Conservation (phyloP, 495 filamentous ascomycete genomes). For the Neurospora sp. region DNA sequence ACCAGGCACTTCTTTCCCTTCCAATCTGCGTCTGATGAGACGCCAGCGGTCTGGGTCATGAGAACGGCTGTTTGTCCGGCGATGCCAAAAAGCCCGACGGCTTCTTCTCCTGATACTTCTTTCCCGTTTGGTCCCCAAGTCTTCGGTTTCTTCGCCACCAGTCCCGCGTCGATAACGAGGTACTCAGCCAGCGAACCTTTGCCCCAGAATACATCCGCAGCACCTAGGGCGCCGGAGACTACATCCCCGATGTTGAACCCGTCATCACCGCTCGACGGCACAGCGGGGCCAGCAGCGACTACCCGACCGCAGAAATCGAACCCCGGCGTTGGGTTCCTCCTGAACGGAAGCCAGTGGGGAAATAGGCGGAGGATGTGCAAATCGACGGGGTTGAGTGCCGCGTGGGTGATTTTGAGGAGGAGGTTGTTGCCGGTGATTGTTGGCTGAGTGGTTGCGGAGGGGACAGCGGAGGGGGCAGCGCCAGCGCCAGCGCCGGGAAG, state of each 20-base stretch:
- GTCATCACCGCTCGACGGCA: too few species aligned
- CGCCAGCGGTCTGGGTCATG: slow-evolving; percentile 10
- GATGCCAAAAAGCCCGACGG: slow-evolving; percentile 26
- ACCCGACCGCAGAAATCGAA: slow-evolving; percentile 35
- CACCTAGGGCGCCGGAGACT: slow-evolving; percentile 7
- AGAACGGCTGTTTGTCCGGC: slow-evolving; percentile 25
- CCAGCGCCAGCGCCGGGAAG: neutral
- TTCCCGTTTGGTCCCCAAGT: too few species aligned
- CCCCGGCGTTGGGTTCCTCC: slow-evolving; percentile 22
- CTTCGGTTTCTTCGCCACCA: too few species aligned
- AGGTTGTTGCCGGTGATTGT: slow-evolving; percentile 10
- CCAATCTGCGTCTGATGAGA: neutral
- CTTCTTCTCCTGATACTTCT: neutral
- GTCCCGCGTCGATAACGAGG: slow-evolving; percentile 1
- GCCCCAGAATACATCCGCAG: slow-evolving; percentile 8
- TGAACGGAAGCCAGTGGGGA: slow-evolving; percentile 24
- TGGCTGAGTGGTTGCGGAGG: neutral
- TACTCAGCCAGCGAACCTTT: slow-evolving; percentile 31
- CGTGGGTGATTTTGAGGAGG: slow-evolving; percentile 30
- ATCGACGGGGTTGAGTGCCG: slow-evolving; percentile 33
- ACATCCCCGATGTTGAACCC: too few species aligned
- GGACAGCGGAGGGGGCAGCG: neutral
- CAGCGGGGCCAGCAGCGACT: too few species aligned
- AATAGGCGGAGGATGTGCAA: slow-evolving; percentile 22
- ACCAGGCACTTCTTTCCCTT: slow-evolving; percentile 23